Percentiles rank a stretch among this genome's conserved stretches.
Conservation (phyloP, 2,329 filamentous ascomycete species). For the Fusarium solani-melongenae region DNA sequence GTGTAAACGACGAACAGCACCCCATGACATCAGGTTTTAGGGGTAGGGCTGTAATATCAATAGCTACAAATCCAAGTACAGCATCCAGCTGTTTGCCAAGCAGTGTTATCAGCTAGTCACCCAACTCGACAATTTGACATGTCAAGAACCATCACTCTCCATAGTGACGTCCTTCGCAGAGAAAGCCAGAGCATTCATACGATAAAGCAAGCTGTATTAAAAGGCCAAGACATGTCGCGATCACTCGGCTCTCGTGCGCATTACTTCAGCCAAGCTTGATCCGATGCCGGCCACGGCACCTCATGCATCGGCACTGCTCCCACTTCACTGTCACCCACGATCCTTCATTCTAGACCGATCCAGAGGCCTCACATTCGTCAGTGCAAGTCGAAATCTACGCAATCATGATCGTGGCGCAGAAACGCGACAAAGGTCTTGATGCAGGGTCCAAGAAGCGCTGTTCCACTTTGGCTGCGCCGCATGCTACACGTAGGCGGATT, state of each 20-base stretch:
- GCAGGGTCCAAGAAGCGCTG: background rate
- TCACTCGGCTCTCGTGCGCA: background rate
- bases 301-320: background rate
- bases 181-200: background rate
- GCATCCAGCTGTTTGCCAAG: background rate
- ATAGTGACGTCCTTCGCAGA: background rate
- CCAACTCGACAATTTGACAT: background rate
- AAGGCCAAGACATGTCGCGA: background rate
- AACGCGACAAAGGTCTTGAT: background rate
- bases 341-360: background rate
- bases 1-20: background rate
- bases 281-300: background rate
- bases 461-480: background rate
- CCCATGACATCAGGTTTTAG: background rate
- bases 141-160: background rate
- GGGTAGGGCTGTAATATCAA: background rate
- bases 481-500: background rate
- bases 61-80: too few relatives aligned
- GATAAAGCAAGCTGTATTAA: background rate
- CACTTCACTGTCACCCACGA: background rate
- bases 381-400: background rate
- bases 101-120: background rate
- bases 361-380: background rate
- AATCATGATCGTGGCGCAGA: background rate
- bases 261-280: background rate